Base-by-base conservation (phyloP, 768 basidiomycete species). In the Suillus lakei region DNA sequence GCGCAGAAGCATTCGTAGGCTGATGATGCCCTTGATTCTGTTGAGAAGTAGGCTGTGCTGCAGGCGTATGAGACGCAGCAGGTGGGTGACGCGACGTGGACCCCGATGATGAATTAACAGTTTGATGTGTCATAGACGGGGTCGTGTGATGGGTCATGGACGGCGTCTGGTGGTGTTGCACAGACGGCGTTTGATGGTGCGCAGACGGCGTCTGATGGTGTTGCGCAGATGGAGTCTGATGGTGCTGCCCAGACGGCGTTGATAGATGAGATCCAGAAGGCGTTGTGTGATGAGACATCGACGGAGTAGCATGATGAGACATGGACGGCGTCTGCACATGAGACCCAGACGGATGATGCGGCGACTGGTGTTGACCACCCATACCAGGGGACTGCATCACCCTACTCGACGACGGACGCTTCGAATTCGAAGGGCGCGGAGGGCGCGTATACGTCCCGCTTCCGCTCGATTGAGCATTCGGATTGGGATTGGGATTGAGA, bases 61-160 rank as follows among this genome's bases (percentile, higher is more conserved):
- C 61, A 21, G 64, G 61, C 8, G 64, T 63, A 26, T 56, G 61
- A 9, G 63, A 61, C 13, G 60, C 63, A 64, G 61, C 30, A 63
- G 23, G 46, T 23, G 48, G 18, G 16, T 58, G 56, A 39, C 56
- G 56, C 15, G 56, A 12, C 7, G 56, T 58, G 18, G 56, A 39
- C 5, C 23, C 56, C 5, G 56, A 39, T 26, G 56, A 26, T 10
- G 56, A 39, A 58, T 26, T 12, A 18, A 8, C 26, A 58, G 16
- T 58, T 36, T 58, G 56, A 26, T 58, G 56, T 18, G 23, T 54
- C 53, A 54, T 38, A 58, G 55, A 56, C 38, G 56, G 16, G 4
- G 56, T 39, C 8, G 36, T 58, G 36, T 58, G 56, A 39, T 58
- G 56, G 8, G 36, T 9, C 8, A 58, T 58, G 8, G 55, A 39